Conservation (phyloP, 805 yeast species). For the Yarrowia sp. region DNA sequence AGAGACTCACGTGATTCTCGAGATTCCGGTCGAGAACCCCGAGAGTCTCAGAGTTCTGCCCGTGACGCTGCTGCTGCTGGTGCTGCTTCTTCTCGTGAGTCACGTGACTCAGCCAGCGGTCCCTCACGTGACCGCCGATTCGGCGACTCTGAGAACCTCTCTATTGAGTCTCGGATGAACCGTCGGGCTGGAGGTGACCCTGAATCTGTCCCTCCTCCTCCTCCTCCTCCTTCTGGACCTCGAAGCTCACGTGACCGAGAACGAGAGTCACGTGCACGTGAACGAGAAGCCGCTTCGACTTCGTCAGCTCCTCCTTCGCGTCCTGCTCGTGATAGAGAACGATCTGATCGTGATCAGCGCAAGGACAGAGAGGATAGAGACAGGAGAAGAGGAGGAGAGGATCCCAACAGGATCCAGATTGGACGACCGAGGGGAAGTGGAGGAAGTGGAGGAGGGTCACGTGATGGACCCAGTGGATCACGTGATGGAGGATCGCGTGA, state of each 20-base stretch:
- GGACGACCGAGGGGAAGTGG: neutral
- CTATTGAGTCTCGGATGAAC: slow-evolving; percentile 21
- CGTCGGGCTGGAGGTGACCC: neutral
- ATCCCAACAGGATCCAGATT: slow-evolving; percentile 17
- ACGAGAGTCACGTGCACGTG: slow-evolving; percentile 9
- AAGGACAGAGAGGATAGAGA: slow-evolving; percentile 21
- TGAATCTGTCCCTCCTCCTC: neutral
- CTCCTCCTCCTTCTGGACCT: slow-evolving; percentile 4
- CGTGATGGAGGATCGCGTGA: neutral
- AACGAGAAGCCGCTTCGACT: slow-evolving; percentile 11
- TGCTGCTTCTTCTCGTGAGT: neutral
- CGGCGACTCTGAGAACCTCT: slow-evolving; percentile 25
- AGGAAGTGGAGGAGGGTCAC: neutral
- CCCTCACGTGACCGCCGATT: slow-evolving; percentile 29
- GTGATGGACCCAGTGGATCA: neutral
- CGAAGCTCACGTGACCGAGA: slow-evolving; percentile 23
- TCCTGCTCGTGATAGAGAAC: slow-evolving; percentile 27
- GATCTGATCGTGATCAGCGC: slow-evolving; percentile 25
- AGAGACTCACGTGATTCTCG: too few relatives aligned
- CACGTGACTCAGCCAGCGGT: slow-evolving; percentile 22
- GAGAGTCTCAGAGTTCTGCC: too few relatives aligned
- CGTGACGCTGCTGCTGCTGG: too few relatives aligned
- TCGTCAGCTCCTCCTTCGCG: neutral
- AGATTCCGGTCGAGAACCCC: too few relatives aligned
- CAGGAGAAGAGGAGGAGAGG: neutral